Evolutionary conservation across 768 basidiomycete species (phyloP).

Genomic region (Leccinum ochraceum): DNA sequence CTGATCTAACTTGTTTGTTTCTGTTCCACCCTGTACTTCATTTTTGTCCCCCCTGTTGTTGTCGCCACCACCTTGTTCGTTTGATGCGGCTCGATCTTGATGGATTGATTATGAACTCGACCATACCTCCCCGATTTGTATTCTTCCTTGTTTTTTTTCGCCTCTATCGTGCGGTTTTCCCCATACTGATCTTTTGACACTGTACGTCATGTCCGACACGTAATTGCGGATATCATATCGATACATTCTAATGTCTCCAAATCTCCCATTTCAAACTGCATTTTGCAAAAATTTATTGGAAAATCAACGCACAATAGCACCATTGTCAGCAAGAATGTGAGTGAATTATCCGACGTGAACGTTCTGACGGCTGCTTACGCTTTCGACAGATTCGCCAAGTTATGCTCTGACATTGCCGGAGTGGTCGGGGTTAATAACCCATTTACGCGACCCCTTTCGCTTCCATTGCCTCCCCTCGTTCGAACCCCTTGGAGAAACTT

Average conservation of each 20-base stretch:
- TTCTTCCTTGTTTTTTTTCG: slow-evolving; percentile 5
- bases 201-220: slow-evolving; percentile 30
- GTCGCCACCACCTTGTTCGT: slow-evolving; percentile 22
- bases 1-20: slow-evolving; percentile 33
- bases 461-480: background rate
- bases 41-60: slow-evolving; percentile 16
- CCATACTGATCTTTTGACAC: slow-evolving; percentile 20
- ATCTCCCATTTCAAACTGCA: slow-evolving; percentile 5
- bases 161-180: slow-evolving; percentile 11
- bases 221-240: slow-evolving; percentile 27
- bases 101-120: slow-evolving; percentile 17
- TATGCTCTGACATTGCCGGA: slow-evolving; percentile 41
- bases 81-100: slow-evolving; percentile 15
- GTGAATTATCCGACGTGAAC: slow-evolving; percentile 31
- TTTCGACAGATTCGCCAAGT: slow-evolving; percentile 49
- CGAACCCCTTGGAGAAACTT: background rate
- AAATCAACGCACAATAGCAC: slow-evolving; percentile 41
- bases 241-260: slow-evolving; percentile 15
- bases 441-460: background rate
- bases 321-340: slow-evolving; percentile 70
- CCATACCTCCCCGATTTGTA: slow-evolving; percentile 10
- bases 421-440: background rate
- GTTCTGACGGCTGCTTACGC: background rate
- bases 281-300: slow-evolving; percentile 8
- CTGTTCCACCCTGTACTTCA: slow-evolving; percentile 17